Evolutionary conservation across 352 stramenopile genomes (phyloP).

Genomic region (Phytophthora litchii): DNA sequence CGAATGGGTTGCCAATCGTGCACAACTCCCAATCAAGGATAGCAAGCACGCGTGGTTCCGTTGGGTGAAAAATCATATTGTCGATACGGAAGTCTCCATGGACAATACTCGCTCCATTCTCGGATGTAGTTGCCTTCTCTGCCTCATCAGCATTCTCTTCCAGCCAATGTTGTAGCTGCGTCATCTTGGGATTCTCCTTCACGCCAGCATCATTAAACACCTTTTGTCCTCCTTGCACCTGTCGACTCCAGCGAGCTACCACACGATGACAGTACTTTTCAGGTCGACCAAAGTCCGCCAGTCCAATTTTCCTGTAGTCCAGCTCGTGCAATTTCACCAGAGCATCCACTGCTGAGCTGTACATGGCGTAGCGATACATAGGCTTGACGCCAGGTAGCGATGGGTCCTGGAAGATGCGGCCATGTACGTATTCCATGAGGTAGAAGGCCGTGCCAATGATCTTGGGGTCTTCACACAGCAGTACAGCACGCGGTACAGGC

Average conservation of each 20-base stretch:
- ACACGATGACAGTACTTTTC: conserved; percentile 80
- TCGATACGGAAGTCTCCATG: conserved; percentile 91
- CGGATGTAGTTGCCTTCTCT: conserved; percentile 44
- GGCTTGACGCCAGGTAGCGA: conserved; percentile 63
- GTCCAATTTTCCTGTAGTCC: conserved; percentile 61
- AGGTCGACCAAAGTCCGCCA: conserved; percentile 63
- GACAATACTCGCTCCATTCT: conserved; percentile 54
- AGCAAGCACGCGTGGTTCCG: conserved; percentile 77
- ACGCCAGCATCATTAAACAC: conserved; percentile 58
- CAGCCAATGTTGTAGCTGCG: conserved; percentile 64
- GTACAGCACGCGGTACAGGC: conserved; percentile 63
- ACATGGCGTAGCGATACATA: conserved; percentile 84
- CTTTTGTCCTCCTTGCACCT: conserved; percentile 56
- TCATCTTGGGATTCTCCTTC: conserved; percentile 63
- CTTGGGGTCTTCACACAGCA: conserved; percentile 66
- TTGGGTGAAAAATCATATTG: conserved; percentile 89
- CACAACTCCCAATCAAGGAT: conserved; percentile 91
- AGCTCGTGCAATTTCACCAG: conserved; percentile 69
- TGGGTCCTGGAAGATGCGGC: conserved; percentile 79
- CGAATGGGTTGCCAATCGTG: conserved; percentile 86
- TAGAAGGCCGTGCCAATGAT: conserved; percentile 82
- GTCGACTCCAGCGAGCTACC: conserved; percentile 71
- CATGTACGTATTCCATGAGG: conserved; percentile 83
- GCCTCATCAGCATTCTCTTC: conserved; percentile 50
- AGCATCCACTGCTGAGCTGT: conserved; percentile 72